These are phyloP conservation scores for Diaporthe citrichinensis DNA, from an alignment of 2,329 filamentous ascomycete species.

Conservation along the genomic window DNA sequence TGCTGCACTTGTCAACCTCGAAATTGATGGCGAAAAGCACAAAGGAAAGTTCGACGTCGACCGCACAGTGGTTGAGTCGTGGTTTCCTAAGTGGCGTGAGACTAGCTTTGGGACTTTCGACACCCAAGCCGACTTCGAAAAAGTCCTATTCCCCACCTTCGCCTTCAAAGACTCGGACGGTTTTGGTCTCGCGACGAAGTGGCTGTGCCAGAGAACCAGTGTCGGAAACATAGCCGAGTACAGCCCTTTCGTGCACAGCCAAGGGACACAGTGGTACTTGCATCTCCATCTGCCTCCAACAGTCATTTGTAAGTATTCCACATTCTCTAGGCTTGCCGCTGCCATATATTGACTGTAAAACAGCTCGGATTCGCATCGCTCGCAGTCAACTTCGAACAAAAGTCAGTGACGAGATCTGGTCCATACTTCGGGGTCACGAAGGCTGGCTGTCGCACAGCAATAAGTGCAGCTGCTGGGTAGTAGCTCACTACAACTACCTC, in stretches of 20 bases:
- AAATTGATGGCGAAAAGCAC: too few species aligned
- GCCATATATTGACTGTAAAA: background rate
- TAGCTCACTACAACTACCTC: constrained; percentile 26
- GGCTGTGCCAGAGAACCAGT: constrained; percentile 7
- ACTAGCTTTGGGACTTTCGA: background rate
- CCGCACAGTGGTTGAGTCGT: background rate
- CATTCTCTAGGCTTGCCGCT: fast-evolving
- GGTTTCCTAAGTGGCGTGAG: background rate
- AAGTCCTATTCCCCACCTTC: background rate
- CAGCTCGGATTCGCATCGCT: background rate
- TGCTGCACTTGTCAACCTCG: background rate
- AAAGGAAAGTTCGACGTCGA: constrained; percentile 1
- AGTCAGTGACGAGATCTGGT: background rate
- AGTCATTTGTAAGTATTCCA: background rate
- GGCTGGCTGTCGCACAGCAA: constrained; percentile 1
- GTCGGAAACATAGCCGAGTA: constrained; percentile 2
- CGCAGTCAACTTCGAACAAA: background rate
- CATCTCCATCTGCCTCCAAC: background rate
- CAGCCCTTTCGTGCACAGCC: background rate
- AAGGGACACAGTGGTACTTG: background rate
- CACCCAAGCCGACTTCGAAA: background rate
- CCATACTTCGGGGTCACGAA: background rate
- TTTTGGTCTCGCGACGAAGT: background rate
- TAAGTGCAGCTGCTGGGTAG: constrained; percentile 1
- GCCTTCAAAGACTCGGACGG: background rate